phyloP scores from a whole-genome alignment of 257 asterid genomes.

The Leonotis leonurus region DNA sequence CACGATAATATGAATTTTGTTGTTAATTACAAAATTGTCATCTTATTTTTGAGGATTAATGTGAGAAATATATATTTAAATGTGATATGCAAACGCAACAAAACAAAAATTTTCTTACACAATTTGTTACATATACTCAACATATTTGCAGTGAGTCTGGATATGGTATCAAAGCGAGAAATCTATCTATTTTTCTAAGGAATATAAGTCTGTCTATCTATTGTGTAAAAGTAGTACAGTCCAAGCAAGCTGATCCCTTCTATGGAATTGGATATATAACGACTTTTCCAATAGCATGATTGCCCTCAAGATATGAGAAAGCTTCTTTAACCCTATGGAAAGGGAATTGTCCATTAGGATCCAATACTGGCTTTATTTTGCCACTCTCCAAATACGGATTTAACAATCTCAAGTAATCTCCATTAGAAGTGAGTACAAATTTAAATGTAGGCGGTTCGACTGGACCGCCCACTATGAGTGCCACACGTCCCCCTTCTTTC shows the following conservation, averaged over 20 bases:
- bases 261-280: background rate
- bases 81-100: too few species aligned
- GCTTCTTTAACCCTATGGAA: background rate
- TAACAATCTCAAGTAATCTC: background rate
- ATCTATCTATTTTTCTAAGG: too few species aligned
- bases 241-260: background rate
- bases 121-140: too few species aligned
- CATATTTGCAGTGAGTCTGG: too few species aligned
- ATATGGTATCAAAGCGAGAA: too few species aligned
- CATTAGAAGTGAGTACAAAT: conserved; percentile 51
- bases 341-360: background rate
- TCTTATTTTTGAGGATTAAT: too few species aligned
- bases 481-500: conserved; percentile 74
- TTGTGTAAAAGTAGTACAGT: too few species aligned
- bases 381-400: background rate
- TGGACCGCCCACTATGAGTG: conserved; percentile 43
- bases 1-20: too few species aligned
- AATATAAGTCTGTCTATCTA: too few species aligned
- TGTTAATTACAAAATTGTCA: too few species aligned
- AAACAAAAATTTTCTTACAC: too few species aligned
- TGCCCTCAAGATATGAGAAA: background rate
- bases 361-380: background rate
- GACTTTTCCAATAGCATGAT: background rate
- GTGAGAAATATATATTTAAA: too few species aligned
- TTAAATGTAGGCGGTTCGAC: conserved; percentile 59